These are phyloP conservation scores for Fusarium ambrosium DNA, from an alignment of 2,329 filamentous ascomycete genomes.

Conservation along the genomic window DNA sequence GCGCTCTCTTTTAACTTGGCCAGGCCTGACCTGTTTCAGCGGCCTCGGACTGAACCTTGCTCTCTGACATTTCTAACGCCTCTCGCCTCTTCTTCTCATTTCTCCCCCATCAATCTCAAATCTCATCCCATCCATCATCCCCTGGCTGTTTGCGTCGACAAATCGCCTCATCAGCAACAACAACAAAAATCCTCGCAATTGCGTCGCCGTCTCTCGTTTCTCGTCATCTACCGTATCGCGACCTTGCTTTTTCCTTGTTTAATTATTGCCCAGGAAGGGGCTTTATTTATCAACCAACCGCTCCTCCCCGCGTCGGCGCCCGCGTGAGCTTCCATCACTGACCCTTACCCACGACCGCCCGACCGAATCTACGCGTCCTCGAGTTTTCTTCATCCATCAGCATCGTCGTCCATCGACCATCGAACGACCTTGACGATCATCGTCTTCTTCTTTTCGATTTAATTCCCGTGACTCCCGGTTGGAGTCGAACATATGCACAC, in stretches of 20 bases:
- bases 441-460: constrained; percentile 17
- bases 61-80: constrained; percentile 38
- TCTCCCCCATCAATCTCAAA: constrained; percentile 26
- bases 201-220: constrained; percentile 37
- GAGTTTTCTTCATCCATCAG: constrained; percentile 17
- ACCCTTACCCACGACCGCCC: constrained; percentile 28
- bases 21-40: constrained; percentile 37
- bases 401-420: constrained; percentile 23
- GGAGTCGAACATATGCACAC: constrained; percentile 52
- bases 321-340: constrained; percentile 26
- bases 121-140: constrained; percentile 29
- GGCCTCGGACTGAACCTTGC: constrained; percentile 8
- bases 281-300: constrained; percentile 21
- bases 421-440: constrained; percentile 27
- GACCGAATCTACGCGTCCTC: constrained; percentile 32
- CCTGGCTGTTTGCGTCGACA: constrained; percentile 30
- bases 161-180: constrained; percentile 17
- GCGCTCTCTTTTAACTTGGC: constrained; percentile 24
- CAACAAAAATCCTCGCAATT: constrained; percentile 20
- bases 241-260: constrained; percentile 21
- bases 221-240: constrained; percentile 22
- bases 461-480: constrained; percentile 52
- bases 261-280: constrained; percentile 22
- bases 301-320: constrained; percentile 11
- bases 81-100: constrained; percentile 37